These are phyloP conservation scores for Darksidea phi DNA, from an alignment of 495 filamentous ascomycete genomes.

Conservation along the genomic window DNA sequence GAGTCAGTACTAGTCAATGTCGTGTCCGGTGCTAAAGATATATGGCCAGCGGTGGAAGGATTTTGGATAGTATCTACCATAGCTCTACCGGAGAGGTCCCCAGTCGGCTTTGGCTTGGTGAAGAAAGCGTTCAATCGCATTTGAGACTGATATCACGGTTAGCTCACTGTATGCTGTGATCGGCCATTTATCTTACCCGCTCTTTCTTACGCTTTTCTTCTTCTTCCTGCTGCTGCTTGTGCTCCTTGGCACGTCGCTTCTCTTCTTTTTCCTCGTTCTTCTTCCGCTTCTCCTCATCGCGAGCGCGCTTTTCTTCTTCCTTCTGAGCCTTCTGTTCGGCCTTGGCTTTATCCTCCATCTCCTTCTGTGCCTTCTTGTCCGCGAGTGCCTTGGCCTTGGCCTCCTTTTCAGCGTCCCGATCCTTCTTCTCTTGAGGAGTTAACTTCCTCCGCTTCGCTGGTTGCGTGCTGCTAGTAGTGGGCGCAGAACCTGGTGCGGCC, in stretches of 20 bases:
- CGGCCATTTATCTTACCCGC: constrained; percentile 10
- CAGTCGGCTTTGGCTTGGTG: constrained; percentile 43
- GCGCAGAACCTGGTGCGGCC: background rate
- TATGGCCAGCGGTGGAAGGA: constrained; percentile 33
- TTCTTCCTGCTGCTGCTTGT: constrained; percentile 46
- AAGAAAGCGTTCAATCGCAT: constrained; percentile 63
- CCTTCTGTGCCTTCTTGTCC: constrained; percentile 45
- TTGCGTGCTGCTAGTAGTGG: constrained; percentile 10
- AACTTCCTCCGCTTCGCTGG: constrained; percentile 35
- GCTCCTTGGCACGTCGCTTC: constrained; percentile 48
- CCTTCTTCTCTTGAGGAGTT: constrained; percentile 22
- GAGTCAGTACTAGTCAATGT: constrained; percentile 32
- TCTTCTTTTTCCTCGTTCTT: constrained; percentile 48
- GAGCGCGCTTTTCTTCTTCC: constrained; percentile 46
- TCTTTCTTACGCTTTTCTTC: constrained; percentile 59
- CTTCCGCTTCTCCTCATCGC: constrained; percentile 44
- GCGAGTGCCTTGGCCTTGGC: constrained; percentile 9
- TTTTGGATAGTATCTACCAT: constrained; percentile 19
- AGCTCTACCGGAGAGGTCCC: background rate
- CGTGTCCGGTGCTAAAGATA: constrained; percentile 38
- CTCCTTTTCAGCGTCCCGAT: constrained; percentile 16
- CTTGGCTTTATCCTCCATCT: constrained; percentile 43
- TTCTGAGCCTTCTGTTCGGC: constrained; percentile 36
- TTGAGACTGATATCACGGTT: constrained; percentile 49
- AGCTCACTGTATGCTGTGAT: background rate